These are phyloP conservation scores for Mychonastes homosphaera DNA, from an alignment of 139 green algal genomes.

Conservation along the genomic window DNA sequence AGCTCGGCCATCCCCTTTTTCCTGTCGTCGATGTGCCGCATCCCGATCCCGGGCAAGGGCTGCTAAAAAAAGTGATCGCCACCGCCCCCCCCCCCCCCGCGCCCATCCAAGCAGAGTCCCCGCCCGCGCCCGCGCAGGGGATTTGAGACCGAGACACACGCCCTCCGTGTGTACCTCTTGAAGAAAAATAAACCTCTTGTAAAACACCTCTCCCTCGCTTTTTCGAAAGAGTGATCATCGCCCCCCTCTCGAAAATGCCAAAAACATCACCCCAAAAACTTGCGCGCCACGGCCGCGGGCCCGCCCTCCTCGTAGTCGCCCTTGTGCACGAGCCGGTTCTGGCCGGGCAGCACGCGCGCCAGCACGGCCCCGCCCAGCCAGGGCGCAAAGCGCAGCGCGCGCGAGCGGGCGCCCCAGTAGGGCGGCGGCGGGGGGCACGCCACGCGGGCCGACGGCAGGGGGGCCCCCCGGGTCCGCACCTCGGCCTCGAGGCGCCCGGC, in stretches of 20 bases:
- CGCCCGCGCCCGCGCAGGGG: not conserved
- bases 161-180: not conserved
- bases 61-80: too few relatives aligned
- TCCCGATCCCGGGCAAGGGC: too few relatives aligned
- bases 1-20: too few relatives aligned
- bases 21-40: too few relatives aligned
- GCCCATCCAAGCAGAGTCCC: not conserved
- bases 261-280: too few relatives aligned
- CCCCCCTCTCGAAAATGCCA: too few relatives aligned
- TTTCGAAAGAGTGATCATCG: too few relatives aligned
- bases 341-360: constrained; percentile 59
- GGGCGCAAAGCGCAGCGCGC: constrained; percentile 22
- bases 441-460: constrained; percentile 6
- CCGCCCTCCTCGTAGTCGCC: constrained; percentile 77
- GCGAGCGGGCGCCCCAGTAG: constrained; percentile 26
- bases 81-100: too few relatives aligned
- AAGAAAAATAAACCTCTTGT: not conserved
- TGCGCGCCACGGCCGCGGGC: constrained; percentile 34
- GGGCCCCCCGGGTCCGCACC: not conserved
- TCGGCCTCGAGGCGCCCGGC: not conserved
- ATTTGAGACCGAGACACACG: not conserved
- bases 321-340: constrained; percentile 70
- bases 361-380: constrained; percentile 85
- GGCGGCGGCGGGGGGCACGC: constrained; percentile 5
- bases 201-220: too few relatives aligned